Conservation (phyloP, 169 alveolate species). For the Cryptosporidium meleagridis region DNA sequence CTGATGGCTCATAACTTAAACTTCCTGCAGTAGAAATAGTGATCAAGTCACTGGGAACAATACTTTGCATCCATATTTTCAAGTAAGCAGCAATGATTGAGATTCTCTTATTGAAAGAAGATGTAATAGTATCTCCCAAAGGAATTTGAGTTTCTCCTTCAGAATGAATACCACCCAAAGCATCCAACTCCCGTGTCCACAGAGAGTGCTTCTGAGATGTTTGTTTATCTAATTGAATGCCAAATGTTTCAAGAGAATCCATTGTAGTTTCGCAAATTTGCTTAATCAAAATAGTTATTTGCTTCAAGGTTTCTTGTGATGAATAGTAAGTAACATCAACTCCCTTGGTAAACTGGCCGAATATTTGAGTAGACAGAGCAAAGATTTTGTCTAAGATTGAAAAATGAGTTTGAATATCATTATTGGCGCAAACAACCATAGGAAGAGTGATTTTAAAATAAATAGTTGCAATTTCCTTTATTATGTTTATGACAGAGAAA, state of each 20-base stretch:
- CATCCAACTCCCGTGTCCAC: slow-evolving; percentile 18
- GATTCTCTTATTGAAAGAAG: slow-evolving; percentile 1
- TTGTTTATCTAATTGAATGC: slow-evolving; percentile 4
- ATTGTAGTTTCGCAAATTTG: not conserved
- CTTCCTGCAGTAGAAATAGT: slow-evolving; percentile 27
- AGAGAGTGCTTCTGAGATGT: not conserved
- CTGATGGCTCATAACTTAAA: not conserved
- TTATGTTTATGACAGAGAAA: slow-evolving; percentile 1
- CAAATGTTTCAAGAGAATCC: not conserved
- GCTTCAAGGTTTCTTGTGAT: not conserved
- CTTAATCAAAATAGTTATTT: not conserved
- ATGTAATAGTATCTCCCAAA: not conserved
- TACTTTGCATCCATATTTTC: slow-evolving; percentile 12
- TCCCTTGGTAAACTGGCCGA: slow-evolving; percentile 11
- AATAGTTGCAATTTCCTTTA: slow-evolving; percentile 7
- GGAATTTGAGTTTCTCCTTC: not conserved
- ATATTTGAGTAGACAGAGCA: not conserved
- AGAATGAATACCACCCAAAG: not conserved
- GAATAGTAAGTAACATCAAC: slow-evolving; percentile 6
- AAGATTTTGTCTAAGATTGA: slow-evolving; percentile 14
- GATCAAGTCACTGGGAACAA: slow-evolving; percentile 27
- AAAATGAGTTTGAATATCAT: slow-evolving; percentile 17
- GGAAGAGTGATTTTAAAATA: slow-evolving; percentile 10
- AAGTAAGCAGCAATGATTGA: slow-evolving; percentile 16
- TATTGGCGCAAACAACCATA: slow-evolving; percentile 1